Evolutionary conservation across 2,329 filamentous ascomycete genomes (phyloP).

Genomic region (Neopestalotiopsis sp.): DNA sequence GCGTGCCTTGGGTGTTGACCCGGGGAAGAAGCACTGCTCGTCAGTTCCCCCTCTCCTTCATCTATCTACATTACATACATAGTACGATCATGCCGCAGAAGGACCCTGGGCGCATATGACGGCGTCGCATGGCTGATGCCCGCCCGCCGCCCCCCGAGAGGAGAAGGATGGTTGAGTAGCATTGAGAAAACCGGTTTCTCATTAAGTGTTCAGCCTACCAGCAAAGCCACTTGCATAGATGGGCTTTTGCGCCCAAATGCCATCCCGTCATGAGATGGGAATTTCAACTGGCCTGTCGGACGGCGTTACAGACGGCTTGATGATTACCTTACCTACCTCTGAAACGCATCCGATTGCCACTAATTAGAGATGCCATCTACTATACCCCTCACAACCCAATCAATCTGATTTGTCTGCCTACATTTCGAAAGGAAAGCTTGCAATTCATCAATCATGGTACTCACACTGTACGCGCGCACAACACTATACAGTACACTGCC

Average conservation of each 20-base stretch:
- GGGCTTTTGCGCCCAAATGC: constrained; percentile 11
- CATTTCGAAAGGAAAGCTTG: background rate
- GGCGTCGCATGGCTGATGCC: background rate
- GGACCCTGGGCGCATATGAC: background rate
- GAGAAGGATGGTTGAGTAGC: background rate
- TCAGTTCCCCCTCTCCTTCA: background rate
- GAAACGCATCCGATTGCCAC: background rate
- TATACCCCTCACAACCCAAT: background rate
- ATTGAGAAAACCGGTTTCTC: constrained; percentile 10
- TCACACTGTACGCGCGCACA: too few species aligned
- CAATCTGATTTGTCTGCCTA: background rate
- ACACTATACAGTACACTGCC: background rate
- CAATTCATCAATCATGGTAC: background rate
- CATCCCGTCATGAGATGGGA: constrained; percentile 5
- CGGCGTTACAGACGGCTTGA: background rate
- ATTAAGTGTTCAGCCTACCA: background rate
- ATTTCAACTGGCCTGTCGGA: background rate
- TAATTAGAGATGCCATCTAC: background rate
- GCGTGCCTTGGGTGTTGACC: background rate
- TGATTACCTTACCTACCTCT: too few species aligned
- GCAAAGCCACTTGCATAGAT: background rate
- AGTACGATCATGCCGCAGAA: background rate
- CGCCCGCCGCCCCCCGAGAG: too few species aligned
- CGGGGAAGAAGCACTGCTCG: background rate
- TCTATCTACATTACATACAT: background rate